Percentiles rank a stretch among this genome's conserved stretches.
These are phyloP conservation scores for Mikania micrantha DNA, from an alignment of 129 eudicot genomes.

Conservation along the genomic window DNA sequence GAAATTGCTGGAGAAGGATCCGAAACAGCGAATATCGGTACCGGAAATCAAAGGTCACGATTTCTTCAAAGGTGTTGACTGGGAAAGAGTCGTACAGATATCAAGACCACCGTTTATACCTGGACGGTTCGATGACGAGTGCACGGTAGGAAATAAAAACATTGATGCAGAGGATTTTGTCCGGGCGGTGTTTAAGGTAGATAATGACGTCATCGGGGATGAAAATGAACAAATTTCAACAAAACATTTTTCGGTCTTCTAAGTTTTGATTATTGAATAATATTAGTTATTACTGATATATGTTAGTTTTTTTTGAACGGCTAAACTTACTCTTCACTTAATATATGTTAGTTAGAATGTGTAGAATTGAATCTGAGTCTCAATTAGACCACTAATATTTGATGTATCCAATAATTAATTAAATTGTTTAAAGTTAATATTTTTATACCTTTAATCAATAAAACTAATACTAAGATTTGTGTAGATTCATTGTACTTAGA, in stretches of 20 bases:
- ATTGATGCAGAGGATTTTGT: slow-evolving; percentile 73
- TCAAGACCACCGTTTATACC: slow-evolving; percentile 87
- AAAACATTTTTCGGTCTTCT: slow-evolving; percentile 21
- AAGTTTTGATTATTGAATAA: background rate
- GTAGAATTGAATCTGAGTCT: too few species aligned
- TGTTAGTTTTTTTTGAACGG: too few species aligned
- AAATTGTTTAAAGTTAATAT: too few species aligned
- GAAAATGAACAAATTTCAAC: background rate
- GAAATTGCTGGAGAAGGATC: slow-evolving; percentile 74
- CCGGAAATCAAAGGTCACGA: slow-evolving; percentile 71
- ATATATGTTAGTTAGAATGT: too few species aligned
- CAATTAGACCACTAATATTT: too few species aligned
- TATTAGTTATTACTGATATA: too few species aligned
- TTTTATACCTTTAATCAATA: too few species aligned
- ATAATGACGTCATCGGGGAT: slow-evolving; percentile 10
- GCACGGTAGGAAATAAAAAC: slow-evolving; percentile 26
- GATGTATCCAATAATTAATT: too few species aligned
- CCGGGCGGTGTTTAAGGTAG: slow-evolving; percentile 46
- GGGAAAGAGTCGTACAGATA: slow-evolving; percentile 52
- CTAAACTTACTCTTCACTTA: too few species aligned
- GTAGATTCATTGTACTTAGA: too few species aligned
- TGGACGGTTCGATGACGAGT: slow-evolving; percentile 34
- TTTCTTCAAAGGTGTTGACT: slow-evolving; percentile 58
- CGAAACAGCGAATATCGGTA: slow-evolving; percentile 50
- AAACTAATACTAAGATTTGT: too few species aligned